Percentiles rank a stretch among this genome's conserved stretches.
Conservation (phyloP, 139 green algal species). For the Yamagishiella unicocca region DNA sequence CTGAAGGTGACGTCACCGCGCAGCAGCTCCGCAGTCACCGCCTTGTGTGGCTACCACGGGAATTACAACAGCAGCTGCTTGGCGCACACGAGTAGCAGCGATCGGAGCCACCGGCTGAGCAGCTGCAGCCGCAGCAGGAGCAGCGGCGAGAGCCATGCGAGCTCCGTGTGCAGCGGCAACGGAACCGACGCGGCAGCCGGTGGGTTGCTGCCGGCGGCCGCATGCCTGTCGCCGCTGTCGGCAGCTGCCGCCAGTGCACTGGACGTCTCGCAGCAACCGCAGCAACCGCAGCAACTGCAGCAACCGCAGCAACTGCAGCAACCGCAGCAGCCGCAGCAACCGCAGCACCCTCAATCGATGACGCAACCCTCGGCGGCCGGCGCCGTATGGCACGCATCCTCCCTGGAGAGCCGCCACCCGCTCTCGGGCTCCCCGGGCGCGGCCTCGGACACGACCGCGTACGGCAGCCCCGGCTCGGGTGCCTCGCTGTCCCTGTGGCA, state of each 20-base stretch:
- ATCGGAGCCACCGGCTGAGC: neutral
- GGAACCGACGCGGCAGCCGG: neutral
- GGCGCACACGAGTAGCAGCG: neutral
- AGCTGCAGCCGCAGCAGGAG: neutral
- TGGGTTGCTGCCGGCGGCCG: too few species aligned
- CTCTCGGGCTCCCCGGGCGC: neutral
- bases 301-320: too few species aligned
- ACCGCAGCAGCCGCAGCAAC: too few species aligned
- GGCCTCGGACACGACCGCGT: neutral
- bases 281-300: too few species aligned
- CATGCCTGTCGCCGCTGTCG: too few species aligned
- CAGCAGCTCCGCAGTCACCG: too few species aligned
- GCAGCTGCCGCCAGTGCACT: too few species aligned
- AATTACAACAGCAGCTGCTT: neutral
- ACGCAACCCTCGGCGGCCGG: too few species aligned
- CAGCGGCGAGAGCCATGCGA: neutral
- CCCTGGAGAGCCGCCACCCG: neutral
- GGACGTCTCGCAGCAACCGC: too few species aligned
- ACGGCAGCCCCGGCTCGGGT: neutral
- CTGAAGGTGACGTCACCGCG: too few species aligned
- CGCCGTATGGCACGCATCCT: neutral
- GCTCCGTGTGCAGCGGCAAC: neutral
- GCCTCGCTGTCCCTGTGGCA: slow-evolving; percentile 15
- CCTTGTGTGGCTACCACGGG: too few species aligned
- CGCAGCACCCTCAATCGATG: too few species aligned